Evolutionary conservation across 1,139 yeast genomes (phyloP), one percentile per base, ranked within the genome.

Genomic region (Blastobotrys indianensis): DNA sequence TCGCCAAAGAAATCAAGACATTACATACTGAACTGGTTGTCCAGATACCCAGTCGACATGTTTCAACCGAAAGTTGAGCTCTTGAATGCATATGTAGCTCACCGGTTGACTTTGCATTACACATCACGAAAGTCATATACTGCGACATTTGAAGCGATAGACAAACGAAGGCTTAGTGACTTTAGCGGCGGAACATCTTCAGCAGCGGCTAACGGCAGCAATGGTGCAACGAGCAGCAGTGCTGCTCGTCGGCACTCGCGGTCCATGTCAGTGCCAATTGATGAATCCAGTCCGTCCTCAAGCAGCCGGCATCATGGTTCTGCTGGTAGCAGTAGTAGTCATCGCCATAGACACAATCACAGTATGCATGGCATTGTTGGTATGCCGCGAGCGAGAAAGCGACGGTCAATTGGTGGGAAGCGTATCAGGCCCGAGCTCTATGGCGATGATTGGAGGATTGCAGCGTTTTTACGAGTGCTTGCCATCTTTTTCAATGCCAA

Each of bases 391-490:
- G 39, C 62, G 58, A 31, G 63, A 11, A 71, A 68, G 39, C 56
- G 72, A 13, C 41, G 53, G 39, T n/a, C 12, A 4, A 13, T n/a
- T 31, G 33, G 33, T 8, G 50, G 40, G 25, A 29, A 39, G 9
- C 51, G 80, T 72, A 59, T 75, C 23, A 75, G 74, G 48, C 62
- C 80, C 2, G 75, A 75, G 39, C 81, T 79, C 55, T 92, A 90
- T 62, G 82, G 85, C 0, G 74, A 76, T 48, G 90, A 86, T 58
- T 90, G 97, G 96, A 87, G 82, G 53, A 69, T 88, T 28, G 70
- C 74, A 38, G 73, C 87, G 0, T 87, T 87, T 0, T 79, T 85
- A 1, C 68, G 75, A 29, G 69, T 82, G 1, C 66, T 85, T 54
- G 70, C 79, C 0, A 60, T 79, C 10, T 73, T 83, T 31, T 76